These are phyloP conservation scores for Neoconidiobolus thromboides DNA, from an alignment of 371 early-diverging fungal species.

Conservation along the genomic window DNA sequence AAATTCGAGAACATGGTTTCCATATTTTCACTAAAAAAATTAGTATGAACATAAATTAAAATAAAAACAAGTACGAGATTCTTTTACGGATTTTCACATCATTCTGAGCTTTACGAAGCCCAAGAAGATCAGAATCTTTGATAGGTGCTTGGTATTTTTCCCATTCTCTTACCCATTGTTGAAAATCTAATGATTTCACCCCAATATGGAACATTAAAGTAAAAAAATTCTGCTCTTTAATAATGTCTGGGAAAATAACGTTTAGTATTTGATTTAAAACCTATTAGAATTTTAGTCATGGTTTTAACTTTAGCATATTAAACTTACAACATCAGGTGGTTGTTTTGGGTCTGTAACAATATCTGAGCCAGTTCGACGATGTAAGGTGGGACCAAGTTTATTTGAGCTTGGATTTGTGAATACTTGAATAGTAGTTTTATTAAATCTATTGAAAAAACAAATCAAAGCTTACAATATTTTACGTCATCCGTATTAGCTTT, in stretches of 20 bases:
- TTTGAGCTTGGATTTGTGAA: neutral
- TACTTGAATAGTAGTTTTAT: neutral
- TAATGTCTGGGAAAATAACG: conserved; percentile 21
- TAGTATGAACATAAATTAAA: neutral
- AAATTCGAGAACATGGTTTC: conserved; percentile 64
- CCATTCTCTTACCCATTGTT: conserved; percentile 7
- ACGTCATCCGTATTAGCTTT: neutral
- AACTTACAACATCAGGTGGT: conserved; percentile 9
- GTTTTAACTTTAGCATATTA: neutral
- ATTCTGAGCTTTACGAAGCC: conserved; percentile 31
- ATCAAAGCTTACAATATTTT: neutral
- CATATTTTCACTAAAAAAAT: conserved; percentile 35
- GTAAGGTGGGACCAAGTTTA: conserved; percentile 4
- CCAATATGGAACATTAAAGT: conserved; percentile 49
- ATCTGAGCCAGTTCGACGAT: neutral
- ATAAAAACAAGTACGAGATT: conserved; percentile 17
- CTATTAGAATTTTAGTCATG: conserved; percentile 10
- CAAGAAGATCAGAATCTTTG: conserved; percentile 20
- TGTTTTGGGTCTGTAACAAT: conserved; percentile 7
- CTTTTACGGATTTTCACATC: conserved; percentile 43
- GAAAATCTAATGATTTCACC: neutral
- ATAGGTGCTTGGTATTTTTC: conserved; percentile 17
- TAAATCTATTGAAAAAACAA: neutral
- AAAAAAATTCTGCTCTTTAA: conserved; percentile 66
- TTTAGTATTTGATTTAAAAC: conserved; percentile 26